Evolutionary conservation across 208 protist species (phyloP).

Genomic region (Acanthamoeba triangularis): DNA sequence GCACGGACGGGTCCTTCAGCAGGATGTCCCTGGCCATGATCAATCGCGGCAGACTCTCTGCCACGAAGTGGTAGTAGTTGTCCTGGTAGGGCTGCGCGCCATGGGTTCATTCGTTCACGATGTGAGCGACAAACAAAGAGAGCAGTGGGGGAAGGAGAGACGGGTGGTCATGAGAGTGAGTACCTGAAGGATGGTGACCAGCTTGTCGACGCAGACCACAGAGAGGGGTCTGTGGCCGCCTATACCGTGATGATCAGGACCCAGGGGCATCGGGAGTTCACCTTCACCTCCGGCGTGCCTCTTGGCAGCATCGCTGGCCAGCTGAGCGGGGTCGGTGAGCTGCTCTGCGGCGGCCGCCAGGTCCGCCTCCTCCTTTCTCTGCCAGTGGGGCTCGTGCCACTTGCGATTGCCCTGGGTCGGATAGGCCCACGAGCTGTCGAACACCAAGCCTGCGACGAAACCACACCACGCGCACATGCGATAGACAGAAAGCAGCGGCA

Average conservation of each 20-base stretch:
- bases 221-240: background rate
- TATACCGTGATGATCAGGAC: too few relatives aligned
- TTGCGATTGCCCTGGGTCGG: background rate
- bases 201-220: conserved; percentile 1
- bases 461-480: background rate
- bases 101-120: background rate
- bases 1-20: background rate
- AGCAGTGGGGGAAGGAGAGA: background rate
- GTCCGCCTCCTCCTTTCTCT: background rate
- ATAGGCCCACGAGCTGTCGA: background rate
- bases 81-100: conserved; percentile 9
- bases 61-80: conserved; percentile 40
- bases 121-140: background rate
- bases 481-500: too few relatives aligned
- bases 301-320: too few relatives aligned
- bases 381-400: background rate
- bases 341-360: too few relatives aligned
- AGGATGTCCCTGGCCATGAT: conserved; percentile 11
- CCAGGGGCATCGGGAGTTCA: too few relatives aligned
- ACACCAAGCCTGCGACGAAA: background rate
- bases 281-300: too few relatives aligned
- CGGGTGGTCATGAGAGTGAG: background rate
- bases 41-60: conserved; percentile 9
- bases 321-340: too few relatives aligned
- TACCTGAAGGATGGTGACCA: conserved; percentile 34